phyloP scores from a whole-genome alignment of 1,284 basidiomycete genomes.

The Microbotryum saponariae region DNA sequence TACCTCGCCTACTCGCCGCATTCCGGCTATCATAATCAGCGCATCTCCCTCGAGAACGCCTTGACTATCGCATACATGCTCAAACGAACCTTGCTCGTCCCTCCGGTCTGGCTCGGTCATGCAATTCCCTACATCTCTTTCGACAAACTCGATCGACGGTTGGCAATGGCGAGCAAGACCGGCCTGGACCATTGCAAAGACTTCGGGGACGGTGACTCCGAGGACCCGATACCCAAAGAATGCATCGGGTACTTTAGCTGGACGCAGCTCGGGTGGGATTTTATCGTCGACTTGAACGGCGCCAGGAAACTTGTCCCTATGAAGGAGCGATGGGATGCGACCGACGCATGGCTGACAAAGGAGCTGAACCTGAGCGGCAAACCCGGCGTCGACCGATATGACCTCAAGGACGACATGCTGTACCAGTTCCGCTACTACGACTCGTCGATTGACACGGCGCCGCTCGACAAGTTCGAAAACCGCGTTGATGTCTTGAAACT shows the following conservation, averaged over 20 bases:
- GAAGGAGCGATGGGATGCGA: constrained; percentile 49
- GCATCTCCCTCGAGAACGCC: constrained; percentile 72
- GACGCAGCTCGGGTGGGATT: constrained; percentile 59
- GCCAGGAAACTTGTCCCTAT: constrained; percentile 42
- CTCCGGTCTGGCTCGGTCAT: constrained; percentile 60
- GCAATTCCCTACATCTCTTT: constrained; percentile 58
- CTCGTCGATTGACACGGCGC: constrained; percentile 40
- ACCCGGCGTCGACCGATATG: constrained; percentile 44
- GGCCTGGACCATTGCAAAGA: constrained; percentile 47
- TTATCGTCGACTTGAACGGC: constrained; percentile 52
- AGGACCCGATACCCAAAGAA: constrained; percentile 42
- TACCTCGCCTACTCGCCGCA: constrained; percentile 33
- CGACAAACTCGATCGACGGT: constrained; percentile 49
- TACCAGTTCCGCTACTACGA: constrained; percentile 64
- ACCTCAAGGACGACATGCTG: constrained; percentile 50
- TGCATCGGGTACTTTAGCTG: constrained; percentile 51
- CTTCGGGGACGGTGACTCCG: constrained; percentile 30
- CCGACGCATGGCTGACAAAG: constrained; percentile 49
- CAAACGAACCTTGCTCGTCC: constrained; percentile 65
- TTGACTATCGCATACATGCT: constrained; percentile 58
- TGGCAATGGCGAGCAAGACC: constrained; percentile 50
- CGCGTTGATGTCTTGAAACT: constrained; percentile 34
- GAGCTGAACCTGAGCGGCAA: constrained; percentile 41
- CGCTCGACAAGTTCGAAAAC: constrained; percentile 35
- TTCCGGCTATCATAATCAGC: constrained; percentile 68